Evolutionary conservation across 2,329 filamentous ascomycete genomes (phyloP).

Genomic region (Trichoderma pleuroti): DNA sequence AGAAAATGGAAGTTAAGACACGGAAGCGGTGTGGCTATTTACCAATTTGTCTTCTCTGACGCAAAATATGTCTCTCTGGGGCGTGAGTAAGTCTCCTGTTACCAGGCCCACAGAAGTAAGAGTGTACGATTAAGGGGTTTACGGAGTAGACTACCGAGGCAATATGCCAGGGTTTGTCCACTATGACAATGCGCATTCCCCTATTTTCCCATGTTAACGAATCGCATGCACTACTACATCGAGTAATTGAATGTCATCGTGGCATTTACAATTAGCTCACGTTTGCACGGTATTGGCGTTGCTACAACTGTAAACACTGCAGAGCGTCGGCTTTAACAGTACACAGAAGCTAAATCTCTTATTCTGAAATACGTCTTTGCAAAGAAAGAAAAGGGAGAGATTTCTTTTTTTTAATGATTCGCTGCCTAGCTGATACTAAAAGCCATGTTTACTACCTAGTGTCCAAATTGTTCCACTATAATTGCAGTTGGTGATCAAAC

Average conservation of each 20-base stretch:
- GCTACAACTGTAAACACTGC: not conserved
- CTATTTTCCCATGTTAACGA: not conserved
- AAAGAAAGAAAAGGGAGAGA: not conserved
- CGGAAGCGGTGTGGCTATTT: not conserved
- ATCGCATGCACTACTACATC: not conserved
- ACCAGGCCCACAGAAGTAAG: not conserved
- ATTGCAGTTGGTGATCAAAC: not conserved
- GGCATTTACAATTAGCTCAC: not conserved
- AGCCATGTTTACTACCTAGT: not conserved
- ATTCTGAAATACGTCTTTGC: not conserved
- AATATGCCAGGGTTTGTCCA: not conserved
- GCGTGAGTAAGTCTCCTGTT: not conserved
- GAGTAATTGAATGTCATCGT: not conserved
- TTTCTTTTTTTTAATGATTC: not conserved
- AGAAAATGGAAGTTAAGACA: not conserved
- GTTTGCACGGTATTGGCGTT: not conserved
- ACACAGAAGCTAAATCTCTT: not conserved
- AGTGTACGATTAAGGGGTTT: not conserved
- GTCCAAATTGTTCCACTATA: not conserved
- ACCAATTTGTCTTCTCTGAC: not conserved
- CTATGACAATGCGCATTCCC: not conserved
- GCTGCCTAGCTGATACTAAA: not conserved
- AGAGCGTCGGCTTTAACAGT: not conserved
- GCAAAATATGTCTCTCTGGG: not conserved
- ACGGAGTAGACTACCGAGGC: not conserved